These are phyloP conservation scores for Lentinula raphanica DNA, from an alignment of 768 basidiomycete genomes.

Conservation along the genomic window DNA sequence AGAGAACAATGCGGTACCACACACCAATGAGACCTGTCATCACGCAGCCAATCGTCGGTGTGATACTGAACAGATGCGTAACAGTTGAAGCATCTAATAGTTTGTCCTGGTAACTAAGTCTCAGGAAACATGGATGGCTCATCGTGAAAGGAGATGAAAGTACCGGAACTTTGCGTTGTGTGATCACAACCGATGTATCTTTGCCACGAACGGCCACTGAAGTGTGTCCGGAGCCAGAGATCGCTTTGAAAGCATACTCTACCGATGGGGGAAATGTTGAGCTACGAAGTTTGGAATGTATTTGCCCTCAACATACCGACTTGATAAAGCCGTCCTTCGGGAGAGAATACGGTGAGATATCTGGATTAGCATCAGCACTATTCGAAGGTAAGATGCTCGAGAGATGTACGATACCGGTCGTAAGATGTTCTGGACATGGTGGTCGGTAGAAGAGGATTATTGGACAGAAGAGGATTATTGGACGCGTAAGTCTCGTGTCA, in stretches of 20 bases:
- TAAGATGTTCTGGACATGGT: conserved; percentile 93
- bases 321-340: conserved; percentile 97
- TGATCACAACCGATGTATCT: conserved; percentile 93
- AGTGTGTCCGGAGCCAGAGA: conserved; percentile 94
- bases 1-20: conserved; percentile 15
- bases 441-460: conserved; percentile 2
- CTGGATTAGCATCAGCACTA: conserved; percentile 27
- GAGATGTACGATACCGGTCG: conserved; percentile 55
- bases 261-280: conserved; percentile 7
- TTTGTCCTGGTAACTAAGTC: conserved; percentile 59
- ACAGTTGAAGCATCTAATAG: conserved; percentile 91
- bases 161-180: conserved; percentile 97
- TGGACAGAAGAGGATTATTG: background rate
- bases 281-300: conserved; percentile 7
- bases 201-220: conserved; percentile 89
- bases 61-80: conserved; percentile 94
- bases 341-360: conserved; percentile 96
- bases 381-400: background rate
- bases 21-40: conserved; percentile 95
- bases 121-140: background rate
- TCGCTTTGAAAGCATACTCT: conserved; percentile 99
- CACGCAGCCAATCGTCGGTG: conserved; percentile 94
- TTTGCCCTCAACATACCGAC: conserved; percentile 63
- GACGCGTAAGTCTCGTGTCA: conserved; percentile 2
- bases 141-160: conserved; percentile 27